Percentiles rank a stretch among this genome's conserved stretches.
phyloP scores from a whole-genome alignment of 495 filamentous ascomycete genomes.

The Rhypophila decipiens region DNA sequence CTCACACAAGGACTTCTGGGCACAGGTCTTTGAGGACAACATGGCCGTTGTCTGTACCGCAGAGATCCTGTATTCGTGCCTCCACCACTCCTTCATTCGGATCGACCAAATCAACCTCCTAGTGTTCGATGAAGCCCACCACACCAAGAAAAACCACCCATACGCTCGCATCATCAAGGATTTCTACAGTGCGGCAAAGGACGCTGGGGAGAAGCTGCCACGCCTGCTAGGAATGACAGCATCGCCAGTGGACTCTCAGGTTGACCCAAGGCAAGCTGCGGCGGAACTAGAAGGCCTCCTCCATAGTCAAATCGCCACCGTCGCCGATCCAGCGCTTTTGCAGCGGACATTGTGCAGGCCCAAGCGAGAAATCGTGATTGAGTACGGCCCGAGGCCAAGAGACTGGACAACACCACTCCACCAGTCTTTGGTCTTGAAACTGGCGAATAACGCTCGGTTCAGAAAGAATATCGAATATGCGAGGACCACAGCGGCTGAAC shows the following conservation, averaged over 20 bases:
- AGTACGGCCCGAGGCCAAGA: conserved; percentile 45
- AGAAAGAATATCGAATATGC: conserved; percentile 53
- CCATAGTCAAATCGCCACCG: conserved; percentile 76
- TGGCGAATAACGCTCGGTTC: conserved; percentile 54
- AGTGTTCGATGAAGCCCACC: conserved; percentile 95
- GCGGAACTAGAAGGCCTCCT: conserved; percentile 73
- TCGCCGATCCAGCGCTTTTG: conserved; percentile 57
- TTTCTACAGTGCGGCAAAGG: conserved; percentile 52
- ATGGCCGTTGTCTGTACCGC: conserved; percentile 94
- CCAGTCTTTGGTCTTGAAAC: conserved; percentile 45
- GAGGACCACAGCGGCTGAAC: conserved; percentile 53
- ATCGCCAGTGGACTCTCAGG: conserved; percentile 84
- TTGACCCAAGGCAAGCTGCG: conserved; percentile 63
- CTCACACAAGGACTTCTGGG: conserved; percentile 61
- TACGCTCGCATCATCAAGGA: conserved; percentile 92
- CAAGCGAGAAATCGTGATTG: conserved; percentile 48
- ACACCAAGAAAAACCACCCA: conserved; percentile 89
- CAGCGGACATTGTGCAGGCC: conserved; percentile 54
- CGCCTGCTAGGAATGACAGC: conserved; percentile 96
- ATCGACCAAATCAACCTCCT: conserved; percentile 86
- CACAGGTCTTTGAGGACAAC: conserved; percentile 56
- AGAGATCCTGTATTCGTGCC: conserved; percentile 70
- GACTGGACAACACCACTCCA: conserved; percentile 61
- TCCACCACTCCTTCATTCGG: conserved; percentile 73
- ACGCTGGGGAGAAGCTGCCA: conserved; percentile 50